Conservation (phyloP, 495 filamentous ascomycete species). For the Penicillium longicatenatum region DNA sequence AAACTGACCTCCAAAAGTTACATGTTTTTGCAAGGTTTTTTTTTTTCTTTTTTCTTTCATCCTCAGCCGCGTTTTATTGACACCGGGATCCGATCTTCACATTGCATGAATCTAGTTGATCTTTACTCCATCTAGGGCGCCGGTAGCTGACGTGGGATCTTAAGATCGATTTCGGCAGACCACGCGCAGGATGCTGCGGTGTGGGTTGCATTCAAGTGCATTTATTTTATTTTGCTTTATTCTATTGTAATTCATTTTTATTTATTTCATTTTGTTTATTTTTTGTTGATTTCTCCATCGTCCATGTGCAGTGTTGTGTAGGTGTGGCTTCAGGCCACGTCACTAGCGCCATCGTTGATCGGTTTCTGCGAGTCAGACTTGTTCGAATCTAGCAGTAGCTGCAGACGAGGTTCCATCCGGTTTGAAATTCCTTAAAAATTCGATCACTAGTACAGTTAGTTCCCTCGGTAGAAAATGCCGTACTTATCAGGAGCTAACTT, state of each 20-base stretch:
- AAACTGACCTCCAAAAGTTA: not conserved
- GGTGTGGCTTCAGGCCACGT: conserved; percentile 13
- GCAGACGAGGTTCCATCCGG: conserved; percentile 1
- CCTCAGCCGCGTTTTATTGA: conserved; percentile 4
- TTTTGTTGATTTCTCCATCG: not conserved
- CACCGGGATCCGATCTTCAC: conserved; percentile 17
- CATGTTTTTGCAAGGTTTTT: not conserved
- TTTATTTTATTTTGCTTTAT: not conserved
- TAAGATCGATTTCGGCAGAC: conserved; percentile 15
- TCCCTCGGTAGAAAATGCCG: not conserved
- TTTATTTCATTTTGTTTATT: not conserved
- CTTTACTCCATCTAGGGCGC: conserved; percentile 13
- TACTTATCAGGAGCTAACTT: not conserved
- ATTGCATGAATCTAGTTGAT: conserved; percentile 15
- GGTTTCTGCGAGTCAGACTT: conserved; percentile 1
- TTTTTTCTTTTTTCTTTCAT: not conserved
- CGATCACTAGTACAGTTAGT: not conserved
- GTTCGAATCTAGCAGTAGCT: conserved; percentile 1
- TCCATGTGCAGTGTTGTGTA: not conserved
- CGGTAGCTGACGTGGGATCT: conserved; percentile 17
- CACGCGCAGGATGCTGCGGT: conserved; percentile 17
- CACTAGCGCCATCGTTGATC: conserved; percentile 5
- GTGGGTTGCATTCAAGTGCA: conserved; percentile 7
- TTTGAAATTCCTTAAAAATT: not conserved
- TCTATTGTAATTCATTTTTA: not conserved